Conservation (phyloP, 2,329 filamentous ascomycete species). For the Anthostomella pinea region DNA sequence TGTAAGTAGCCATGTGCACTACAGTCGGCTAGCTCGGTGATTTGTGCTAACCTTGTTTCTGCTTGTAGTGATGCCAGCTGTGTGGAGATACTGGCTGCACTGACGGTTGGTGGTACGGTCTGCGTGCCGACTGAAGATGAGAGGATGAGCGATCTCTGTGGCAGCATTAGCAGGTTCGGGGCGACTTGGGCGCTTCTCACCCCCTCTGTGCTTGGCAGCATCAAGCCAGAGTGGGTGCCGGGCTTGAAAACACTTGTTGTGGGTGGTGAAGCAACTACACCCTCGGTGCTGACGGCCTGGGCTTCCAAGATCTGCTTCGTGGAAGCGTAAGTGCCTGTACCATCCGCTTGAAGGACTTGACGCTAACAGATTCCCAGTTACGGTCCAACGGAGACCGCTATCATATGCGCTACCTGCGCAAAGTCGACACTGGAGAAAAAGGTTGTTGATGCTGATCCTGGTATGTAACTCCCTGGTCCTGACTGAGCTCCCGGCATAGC, state of each 20-base stretch:
- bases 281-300: constrained; percentile 12
- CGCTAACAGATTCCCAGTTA: no score
- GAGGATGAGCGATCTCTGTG: constrained; percentile 32
- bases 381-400: constrained; percentile 11
- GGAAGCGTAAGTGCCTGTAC: no score
- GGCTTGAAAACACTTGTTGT: constrained; percentile 18
- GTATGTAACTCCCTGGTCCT: no score
- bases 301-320: constrained; percentile 7
- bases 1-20: no score
- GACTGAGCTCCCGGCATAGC: no score
- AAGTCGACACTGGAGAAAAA: no score
- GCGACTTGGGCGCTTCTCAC: constrained; percentile 24
- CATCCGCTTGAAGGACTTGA: no score
- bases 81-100: constrained; percentile 35
- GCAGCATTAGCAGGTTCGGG: constrained; percentile 16
- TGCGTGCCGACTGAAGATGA: constrained; percentile 38
- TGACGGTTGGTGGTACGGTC: constrained; percentile 36
- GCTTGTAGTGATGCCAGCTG: constrained; percentile 37
- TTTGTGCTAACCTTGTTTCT: no score
- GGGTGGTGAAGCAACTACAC: constrained; percentile 31
- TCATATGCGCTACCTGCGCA: background rate
- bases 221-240: constrained; percentile 20
- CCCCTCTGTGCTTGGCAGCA: constrained; percentile 17
- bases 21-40: no score
- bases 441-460: no score